Evolutionary conservation across 2,329 filamentous ascomycete genomes (phyloP).

Genomic region (Aspergillus amoenus): DNA sequence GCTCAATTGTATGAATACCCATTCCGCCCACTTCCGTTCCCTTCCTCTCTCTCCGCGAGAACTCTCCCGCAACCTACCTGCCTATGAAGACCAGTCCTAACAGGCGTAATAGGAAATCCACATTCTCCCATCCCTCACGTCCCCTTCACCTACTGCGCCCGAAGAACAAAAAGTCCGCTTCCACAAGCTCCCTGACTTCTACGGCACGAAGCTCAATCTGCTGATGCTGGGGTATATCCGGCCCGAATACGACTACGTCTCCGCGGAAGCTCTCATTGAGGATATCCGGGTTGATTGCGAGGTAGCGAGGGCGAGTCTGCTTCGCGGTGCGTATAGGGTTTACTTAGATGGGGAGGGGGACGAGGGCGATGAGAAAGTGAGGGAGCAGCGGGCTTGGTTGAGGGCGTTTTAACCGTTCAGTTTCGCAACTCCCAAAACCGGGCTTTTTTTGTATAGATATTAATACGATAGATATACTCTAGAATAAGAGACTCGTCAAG

Average conservation of each 20-base stretch:
- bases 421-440: background rate
- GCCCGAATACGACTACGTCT: constrained; percentile 84
- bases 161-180: constrained; percentile 28
- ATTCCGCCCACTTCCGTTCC: background rate
- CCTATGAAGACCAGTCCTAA: background rate
- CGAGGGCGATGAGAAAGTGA: constrained; percentile 31
- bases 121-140: constrained; percentile 71
- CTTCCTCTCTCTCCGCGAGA: background rate
- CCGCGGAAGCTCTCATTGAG: constrained; percentile 75
- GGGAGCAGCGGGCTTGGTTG: constrained; percentile 35
- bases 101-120: constrained; percentile 66
- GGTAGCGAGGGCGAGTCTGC: constrained; percentile 73
- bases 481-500: background rate
- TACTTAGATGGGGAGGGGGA: constrained; percentile 39
- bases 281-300: constrained; percentile 89
- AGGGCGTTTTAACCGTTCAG: constrained; percentile 24
- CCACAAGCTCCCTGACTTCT: constrained; percentile 68
- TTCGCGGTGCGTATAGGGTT: constrained; percentile 58
- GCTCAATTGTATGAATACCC: constrained; percentile 63
- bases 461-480: background rate
- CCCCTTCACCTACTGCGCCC: constrained; percentile 34
- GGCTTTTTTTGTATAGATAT: background rate
- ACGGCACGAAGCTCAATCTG: constrained; percentile 75
- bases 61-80: background rate
- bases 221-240: constrained; percentile 84